These are phyloP conservation scores for Brassica hybrid DNA, from an alignment of 441 rosid genomes.

Conservation along the genomic window DNA sequence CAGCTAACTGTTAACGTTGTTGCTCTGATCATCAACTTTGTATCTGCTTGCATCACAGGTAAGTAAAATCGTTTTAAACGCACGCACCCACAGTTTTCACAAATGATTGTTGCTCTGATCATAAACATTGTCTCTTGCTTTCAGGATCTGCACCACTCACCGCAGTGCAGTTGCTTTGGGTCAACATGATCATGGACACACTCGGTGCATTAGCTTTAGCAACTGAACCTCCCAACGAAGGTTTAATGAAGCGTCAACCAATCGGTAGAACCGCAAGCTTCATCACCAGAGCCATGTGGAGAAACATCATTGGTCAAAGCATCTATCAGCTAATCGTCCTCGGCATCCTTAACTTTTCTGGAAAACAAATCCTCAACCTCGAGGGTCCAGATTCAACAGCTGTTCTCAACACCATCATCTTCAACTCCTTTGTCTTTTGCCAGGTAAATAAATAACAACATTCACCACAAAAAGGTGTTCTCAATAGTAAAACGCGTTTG, in stretches of 20 bases:
- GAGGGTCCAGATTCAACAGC: slow-evolving; percentile 58
- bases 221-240: slow-evolving; percentile 79
- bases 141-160: slow-evolving; percentile 84
- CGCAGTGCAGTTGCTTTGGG: slow-evolving; percentile 85
- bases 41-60: slow-evolving; percentile 93
- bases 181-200: slow-evolving; percentile 87
- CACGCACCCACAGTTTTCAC: neutral
- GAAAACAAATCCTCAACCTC: slow-evolving; percentile 60
- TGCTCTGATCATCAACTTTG: slow-evolving; percentile 68
- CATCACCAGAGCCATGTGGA: slow-evolving; percentile 74
- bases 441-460: slow-evolving; percentile 50
- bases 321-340: slow-evolving; percentile 69
- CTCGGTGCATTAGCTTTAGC: slow-evolving; percentile 82
- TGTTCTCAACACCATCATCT: slow-evolving; percentile 71
- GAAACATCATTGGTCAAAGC: slow-evolving; percentile 77
- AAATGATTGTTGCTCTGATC: neutral
- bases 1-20: slow-evolving; percentile 78
- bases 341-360: slow-evolving; percentile 59
- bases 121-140: slow-evolving; percentile 11
- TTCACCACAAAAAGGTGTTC: neutral
- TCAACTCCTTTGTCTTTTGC: slow-evolving; percentile 80
- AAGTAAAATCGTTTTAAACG: slow-evolving; percentile 27
- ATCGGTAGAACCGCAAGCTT: slow-evolving; percentile 60
- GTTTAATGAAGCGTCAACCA: slow-evolving; percentile 68
- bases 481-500: slow-evolving; percentile 3